Evolutionary conservation across 768 basidiomycete genomes (phyloP), one percentile per base, ranked within the genome.

Genomic region (Bullera alba): DNA sequence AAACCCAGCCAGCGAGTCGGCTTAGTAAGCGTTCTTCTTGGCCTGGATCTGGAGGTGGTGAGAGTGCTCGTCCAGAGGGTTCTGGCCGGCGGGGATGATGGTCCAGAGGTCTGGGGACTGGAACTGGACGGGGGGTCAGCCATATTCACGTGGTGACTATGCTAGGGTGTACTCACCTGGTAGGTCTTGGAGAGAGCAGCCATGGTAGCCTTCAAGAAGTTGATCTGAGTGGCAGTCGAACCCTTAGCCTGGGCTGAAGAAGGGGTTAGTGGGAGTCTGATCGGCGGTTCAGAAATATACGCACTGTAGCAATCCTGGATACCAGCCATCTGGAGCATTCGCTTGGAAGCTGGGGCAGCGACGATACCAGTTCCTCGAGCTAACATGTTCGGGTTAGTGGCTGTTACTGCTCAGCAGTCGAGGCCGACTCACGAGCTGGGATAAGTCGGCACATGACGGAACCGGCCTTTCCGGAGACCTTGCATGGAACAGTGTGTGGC

Each of bases 391-490:
- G 48, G 10, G 22, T 3, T 42, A 10, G 10, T 10, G 10, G 4
- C 22, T 46, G 12, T 7, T 16, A 4, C 22, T 26, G 21, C 7
- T 3, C n/a, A 6, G 21, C 4, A 39, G 4, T 19, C 5, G 26
- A 10, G 17, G 26, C 14, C 10, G 4, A 61, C 60, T 54, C 41
- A 65, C 63, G 91, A 37, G 93, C 95, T 65, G 95, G 93, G 70
- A 99, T 92, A 67, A 99, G 82, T 70, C 92, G 87, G 77, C 91
- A 95, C 89, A 90, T 95, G 77, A 99, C 95, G 56, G 93, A 97
- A 57, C 92, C 95, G 64, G 89, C 86, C 80, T 97, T 97, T 58
- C 95, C 95, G 76, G 84, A 85, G 72, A 96, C 92, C 78, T 99
- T 99, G 71, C 87, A 88, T 38, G 95, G 95, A 50, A 99, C 92